A percentile compares a stretch with the other conserved stretches of the same genome.
phyloP scores from a whole-genome alignment of 73 alveolate species.

The Stentor coeruleus region DNA sequence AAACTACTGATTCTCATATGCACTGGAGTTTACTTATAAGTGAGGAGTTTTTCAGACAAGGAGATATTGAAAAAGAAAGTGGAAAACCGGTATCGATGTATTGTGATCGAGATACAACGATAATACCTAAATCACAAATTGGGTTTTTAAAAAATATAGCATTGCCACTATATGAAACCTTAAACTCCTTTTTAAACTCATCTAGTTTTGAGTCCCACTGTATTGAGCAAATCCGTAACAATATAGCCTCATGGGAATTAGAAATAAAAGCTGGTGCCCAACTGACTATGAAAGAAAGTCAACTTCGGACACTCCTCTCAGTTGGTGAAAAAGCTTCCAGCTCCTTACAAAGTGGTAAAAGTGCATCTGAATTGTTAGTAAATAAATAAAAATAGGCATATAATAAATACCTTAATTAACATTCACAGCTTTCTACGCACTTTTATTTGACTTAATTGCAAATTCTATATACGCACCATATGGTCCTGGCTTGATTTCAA shows the following conservation, averaged over 20 bases:
- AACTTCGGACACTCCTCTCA: too few relatives aligned
- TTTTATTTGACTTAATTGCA: neutral
- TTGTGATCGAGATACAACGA: constrained; percentile 90
- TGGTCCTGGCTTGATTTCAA: neutral
- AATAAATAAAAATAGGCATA: too few relatives aligned
- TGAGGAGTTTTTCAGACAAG: constrained; percentile 77
- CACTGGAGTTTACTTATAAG: constrained; percentile 77
- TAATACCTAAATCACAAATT: constrained; percentile 74
- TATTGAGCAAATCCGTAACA: neutral
- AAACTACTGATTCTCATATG: constrained; percentile 28
- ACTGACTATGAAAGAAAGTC: too few relatives aligned
- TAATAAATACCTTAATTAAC: too few relatives aligned
- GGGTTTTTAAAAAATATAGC: constrained; percentile 91
- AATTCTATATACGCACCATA: constrained; percentile 7
- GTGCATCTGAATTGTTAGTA: too few relatives aligned
- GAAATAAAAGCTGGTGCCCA: too few relatives aligned
- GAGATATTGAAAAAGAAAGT: constrained; percentile 80
- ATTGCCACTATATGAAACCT: constrained; percentile 60
- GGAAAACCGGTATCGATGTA: constrained; percentile 80
- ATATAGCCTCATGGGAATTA: neutral
- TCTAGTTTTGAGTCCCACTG: neutral
- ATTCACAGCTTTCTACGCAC: too few relatives aligned
- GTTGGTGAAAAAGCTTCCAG: too few relatives aligned
- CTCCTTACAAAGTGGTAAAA: too few relatives aligned
- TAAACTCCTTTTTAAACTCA: neutral